Evolutionary conservation across 805 yeast species (phyloP).

Genomic region (Ogataea trehaloabstinens): DNA sequence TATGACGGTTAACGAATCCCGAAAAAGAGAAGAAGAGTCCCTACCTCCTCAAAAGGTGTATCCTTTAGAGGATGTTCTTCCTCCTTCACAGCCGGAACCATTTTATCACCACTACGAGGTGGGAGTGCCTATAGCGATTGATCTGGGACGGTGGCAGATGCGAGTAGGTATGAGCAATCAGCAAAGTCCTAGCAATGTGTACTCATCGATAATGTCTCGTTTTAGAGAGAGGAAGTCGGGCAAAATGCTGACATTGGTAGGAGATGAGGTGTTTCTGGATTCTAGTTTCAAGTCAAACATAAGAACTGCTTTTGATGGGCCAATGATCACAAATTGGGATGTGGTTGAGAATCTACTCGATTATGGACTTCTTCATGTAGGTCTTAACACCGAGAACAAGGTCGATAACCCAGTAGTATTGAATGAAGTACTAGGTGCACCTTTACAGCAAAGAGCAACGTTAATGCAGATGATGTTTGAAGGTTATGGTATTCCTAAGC

Average conservation of each 20-base stretch:
- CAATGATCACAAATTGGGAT: conserved; percentile 90
- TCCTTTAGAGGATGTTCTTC: conserved; percentile 39
- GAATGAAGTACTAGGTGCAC: conserved; percentile 74
- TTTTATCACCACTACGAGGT: conserved; percentile 45
- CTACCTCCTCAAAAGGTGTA: conserved; percentile 43
- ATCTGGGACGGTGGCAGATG: conserved; percentile 67
- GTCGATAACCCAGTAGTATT: conserved; percentile 79
- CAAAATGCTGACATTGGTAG: conserved; percentile 66
- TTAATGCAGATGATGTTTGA: conserved; percentile 86
- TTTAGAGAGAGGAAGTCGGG: conserved; percentile 75
- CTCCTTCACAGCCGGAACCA: conserved; percentile 42
- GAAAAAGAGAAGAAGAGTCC: conserved; percentile 23
- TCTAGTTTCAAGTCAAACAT: conserved; percentile 64
- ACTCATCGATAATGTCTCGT: conserved; percentile 67
- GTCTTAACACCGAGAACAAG: conserved; percentile 52
- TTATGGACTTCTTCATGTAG: conserved; percentile 76
- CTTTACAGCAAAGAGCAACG: conserved; percentile 64
- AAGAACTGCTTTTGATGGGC: conserved; percentile 83
- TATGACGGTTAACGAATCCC: conserved; percentile 5
- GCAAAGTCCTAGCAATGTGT: conserved; percentile 53
- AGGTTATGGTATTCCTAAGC: conserved; percentile 70
- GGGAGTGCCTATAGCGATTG: conserved; percentile 81
- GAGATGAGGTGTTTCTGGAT: conserved; percentile 78
- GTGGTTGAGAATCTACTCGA: conserved; percentile 78
- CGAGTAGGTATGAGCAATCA: conserved; percentile 58